Evolutionary conservation across 345 rosid species (phyloP).

Genomic region (Laguncularia racemosa): DNA sequence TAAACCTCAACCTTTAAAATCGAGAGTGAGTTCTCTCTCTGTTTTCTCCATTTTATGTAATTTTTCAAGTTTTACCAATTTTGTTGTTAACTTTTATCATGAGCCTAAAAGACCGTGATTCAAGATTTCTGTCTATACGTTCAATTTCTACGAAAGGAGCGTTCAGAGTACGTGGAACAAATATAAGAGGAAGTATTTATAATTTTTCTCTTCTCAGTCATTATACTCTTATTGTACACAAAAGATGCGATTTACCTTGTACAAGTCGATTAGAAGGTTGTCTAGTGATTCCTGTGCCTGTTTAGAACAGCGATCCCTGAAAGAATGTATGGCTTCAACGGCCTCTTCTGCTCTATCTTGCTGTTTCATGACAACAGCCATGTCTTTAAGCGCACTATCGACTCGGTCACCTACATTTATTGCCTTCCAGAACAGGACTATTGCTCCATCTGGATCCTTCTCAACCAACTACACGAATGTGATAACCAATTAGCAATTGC

Average conservation of each 20-base stretch:
- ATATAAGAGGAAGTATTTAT: too few species aligned
- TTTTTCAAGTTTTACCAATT: too few species aligned
- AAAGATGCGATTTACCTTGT: slow-evolving; percentile 44
- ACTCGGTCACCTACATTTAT: slow-evolving; percentile 77
- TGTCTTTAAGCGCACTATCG: slow-evolving; percentile 91
- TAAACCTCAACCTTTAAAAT: too few species aligned
- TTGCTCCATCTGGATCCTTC: slow-evolving; percentile 68
- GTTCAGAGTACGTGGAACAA: too few species aligned
- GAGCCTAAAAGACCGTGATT: too few species aligned
- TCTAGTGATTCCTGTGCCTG: slow-evolving; percentile 93
- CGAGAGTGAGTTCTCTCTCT: too few species aligned
- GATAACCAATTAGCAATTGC: neutral
- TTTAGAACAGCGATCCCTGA: slow-evolving; percentile 64
- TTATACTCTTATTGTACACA: neutral
- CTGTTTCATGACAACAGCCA: slow-evolving; percentile 86
- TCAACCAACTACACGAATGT: slow-evolving; percentile 37
- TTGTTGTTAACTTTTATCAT: too few species aligned
- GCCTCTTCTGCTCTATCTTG: slow-evolving; percentile 77
- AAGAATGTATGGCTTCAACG: slow-evolving; percentile 67
- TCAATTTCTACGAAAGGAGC: too few species aligned
- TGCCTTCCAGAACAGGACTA: slow-evolving; percentile 76
- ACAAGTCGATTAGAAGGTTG: slow-evolving; percentile 88
- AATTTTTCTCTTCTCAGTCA: too few species aligned
- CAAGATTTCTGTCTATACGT: too few species aligned
- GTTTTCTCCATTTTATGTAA: too few species aligned